Base-by-base conservation (phyloP, 176 grass and related monocot genomes). In the Oryza meyeriana region DNA sequence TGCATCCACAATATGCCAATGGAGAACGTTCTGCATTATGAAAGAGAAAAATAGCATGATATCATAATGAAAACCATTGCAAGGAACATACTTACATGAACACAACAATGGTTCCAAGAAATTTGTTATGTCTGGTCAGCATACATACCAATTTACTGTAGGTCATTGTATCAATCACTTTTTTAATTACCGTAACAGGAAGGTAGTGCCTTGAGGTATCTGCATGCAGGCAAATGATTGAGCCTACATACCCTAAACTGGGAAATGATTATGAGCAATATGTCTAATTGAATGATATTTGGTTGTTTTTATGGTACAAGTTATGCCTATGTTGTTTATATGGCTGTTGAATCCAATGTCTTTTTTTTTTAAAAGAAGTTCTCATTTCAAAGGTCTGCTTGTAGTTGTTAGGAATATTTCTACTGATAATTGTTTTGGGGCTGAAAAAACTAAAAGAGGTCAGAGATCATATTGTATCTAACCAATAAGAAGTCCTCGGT, bases 101-200 rank as follows among this genome's bases (percentile, higher is more conserved):
- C 41, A 71, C 2, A 33, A 64, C 17, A 70, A 76, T 27, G n/a
- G 25, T 84, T 45, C 39, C 31, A 70, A 63, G 20, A 8, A 70
- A 61, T 63, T 75, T 18, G 62, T 71, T 71, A 52, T 72, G 32
- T 69, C 20, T 61, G 67, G 20, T 61, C 30, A 85, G 55, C 20
- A 90, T 14, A 90, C 80, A 13, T 88, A 95, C 95, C 86, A 98
- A 79, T 85, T 98, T 98, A 88, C 90, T 98, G 79, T 93, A 98
- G 64, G 95, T 48, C 95, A 98, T 98, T 80, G 92, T 87, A 98
- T 98, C 92, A 76, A 98, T 98, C 17, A 98, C 90, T 82, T 83
- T 34, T 89, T 98, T 95, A 81, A 98, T 95, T 86, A 71, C 63
- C 35, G 72, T 75, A 28, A 95, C 47, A 70, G 95, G 95, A 44